These are phyloP conservation scores for Candida ortonii DNA, from an alignment of 805 yeast genomes.

Conservation along the genomic window DNA sequence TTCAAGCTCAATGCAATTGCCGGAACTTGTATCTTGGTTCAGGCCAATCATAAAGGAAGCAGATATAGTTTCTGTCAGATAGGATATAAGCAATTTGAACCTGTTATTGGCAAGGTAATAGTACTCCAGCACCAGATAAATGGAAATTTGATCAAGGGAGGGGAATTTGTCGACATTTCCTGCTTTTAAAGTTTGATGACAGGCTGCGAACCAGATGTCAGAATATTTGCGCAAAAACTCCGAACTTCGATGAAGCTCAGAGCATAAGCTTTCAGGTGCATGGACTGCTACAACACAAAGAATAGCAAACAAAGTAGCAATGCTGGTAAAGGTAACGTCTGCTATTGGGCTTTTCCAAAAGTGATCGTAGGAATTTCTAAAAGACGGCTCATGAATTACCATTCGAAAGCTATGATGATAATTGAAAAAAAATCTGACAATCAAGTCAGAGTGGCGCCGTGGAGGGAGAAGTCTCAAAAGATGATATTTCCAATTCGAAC, in stretches of 20 bases:
- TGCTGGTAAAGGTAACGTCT: constrained; percentile 7
- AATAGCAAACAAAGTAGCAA: constrained; percentile 12
- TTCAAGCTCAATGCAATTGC: constrained; percentile 16
- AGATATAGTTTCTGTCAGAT: constrained; percentile 10
- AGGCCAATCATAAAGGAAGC: constrained; percentile 12
- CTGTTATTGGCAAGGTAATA: constrained; percentile 4
- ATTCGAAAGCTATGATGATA: constrained; percentile 4
- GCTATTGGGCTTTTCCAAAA: constrained; percentile 7
- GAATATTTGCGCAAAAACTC: constrained; percentile 3
- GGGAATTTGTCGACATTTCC: constrained; percentile 8
- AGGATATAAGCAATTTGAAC: constrained; percentile 7
- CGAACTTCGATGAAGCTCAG: constrained; percentile 4
- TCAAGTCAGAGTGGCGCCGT: constrained; percentile 9
- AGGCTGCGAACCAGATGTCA: constrained; percentile 8
- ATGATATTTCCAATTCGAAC: constrained; percentile 8
- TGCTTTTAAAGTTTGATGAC: constrained; percentile 10
- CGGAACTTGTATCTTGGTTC: constrained; percentile 5
- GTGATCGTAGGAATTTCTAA: constrained; percentile 3
- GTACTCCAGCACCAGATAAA: constrained; percentile 10
- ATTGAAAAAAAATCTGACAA: constrained; percentile 10
- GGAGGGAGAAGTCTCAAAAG: constrained; percentile 12
- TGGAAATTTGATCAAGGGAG: constrained; percentile 10
- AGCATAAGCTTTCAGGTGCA: constrained; percentile 3
- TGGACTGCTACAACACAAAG: constrained; percentile 7
- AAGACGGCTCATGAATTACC: constrained; percentile 13